Evolutionary conservation across 2,329 filamentous ascomycete species (phyloP), one percentile per base, ranked within the genome.

Genomic region (Ilyonectria mors-panacis): DNA sequence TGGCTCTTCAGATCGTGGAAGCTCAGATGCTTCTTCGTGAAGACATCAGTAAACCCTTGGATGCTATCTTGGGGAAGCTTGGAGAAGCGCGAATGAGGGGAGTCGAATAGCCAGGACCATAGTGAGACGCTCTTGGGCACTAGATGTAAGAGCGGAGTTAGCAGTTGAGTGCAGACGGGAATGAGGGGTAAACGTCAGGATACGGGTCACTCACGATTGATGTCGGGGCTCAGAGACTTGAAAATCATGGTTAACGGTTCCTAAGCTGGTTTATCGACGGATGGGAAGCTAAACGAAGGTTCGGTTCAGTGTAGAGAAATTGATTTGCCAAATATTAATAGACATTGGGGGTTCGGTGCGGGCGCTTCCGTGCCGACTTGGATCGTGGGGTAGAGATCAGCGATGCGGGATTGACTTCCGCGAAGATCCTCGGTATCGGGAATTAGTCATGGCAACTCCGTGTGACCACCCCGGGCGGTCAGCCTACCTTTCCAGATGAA

Each of bases 51-150:
- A 76, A 86, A 90, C 12, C 86, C 86, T 17, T 81, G 83, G 50
- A 88, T 81, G 37, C 83, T 30, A 75, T 73, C 19, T 78, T 78
- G 78, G 55, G 78, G 42, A 26, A 10, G 35, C 51, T 17, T 26
- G 6, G 15, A 45, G 17, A 68, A 42, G 21, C 62, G 58, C 1
- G 86, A 89, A 70, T 85, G 30, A 12, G 30, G 30, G 12, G 85
- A 86, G 70, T 89, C 85, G 76, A 91, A 90, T 13, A 90, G 82
- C 86, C 87, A 91, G 71, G 88, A 84, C 88, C 88, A 91, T 45
- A 88, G 84, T 8, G 88, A 85, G 28, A 88, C 74, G 66, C 87
- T 78, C 42, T 81, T 82, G 12, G 88, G 87, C 5, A 89, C 87
- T 88, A 12, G 30, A 12, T 9, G 10, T 9, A 4, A 12, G 30